These are phyloP conservation scores for Tulasnella sp. DNA, from an alignment of 768 basidiomycete species.

Conservation along the genomic window DNA sequence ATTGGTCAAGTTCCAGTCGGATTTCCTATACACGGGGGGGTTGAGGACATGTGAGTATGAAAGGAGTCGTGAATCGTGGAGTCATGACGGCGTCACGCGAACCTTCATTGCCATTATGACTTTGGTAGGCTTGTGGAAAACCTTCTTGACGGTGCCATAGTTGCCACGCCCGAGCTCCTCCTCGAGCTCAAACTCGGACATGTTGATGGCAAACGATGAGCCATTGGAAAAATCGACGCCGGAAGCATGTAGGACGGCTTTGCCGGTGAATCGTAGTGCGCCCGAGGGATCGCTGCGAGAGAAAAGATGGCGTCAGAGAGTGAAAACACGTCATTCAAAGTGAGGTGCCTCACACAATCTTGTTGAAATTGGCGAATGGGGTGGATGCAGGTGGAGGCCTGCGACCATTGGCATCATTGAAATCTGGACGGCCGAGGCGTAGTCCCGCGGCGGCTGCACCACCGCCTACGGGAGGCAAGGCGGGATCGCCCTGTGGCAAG, in stretches of 20 bases:
- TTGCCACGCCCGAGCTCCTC: constrained; percentile 95
- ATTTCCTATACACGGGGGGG: constrained; percentile 63
- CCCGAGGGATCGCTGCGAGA: constrained; percentile 85
- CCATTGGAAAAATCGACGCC: constrained; percentile 89
- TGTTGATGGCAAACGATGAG: constrained; percentile 84
- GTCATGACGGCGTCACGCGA: constrained; percentile 19
- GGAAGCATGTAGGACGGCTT: constrained; percentile 81
- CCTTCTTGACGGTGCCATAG: constrained; percentile 95
- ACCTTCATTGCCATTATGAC: constrained; percentile 99
- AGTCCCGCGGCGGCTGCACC: constrained; percentile 56
- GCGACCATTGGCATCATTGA: constrained; percentile 24
- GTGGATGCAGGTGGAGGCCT: constrained; percentile 37
- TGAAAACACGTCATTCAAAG: neutral
- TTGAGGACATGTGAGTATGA: constrained; percentile 15
- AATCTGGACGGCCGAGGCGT: constrained; percentile 49
- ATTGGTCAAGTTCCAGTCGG: constrained; percentile 85
- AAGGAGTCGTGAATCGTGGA: neutral
- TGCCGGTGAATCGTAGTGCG: constrained; percentile 85
- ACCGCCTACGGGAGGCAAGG: constrained; percentile 31
- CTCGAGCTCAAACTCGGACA: constrained; percentile 79
- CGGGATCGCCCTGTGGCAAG: constrained; percentile 12
- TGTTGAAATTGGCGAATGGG: constrained; percentile 86
- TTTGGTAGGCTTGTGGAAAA: constrained; percentile 86
- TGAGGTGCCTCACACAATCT: constrained; percentile 72
- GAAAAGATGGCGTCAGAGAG: constrained; percentile 8